Percentiles rank a stretch among this genome's conserved stretches.
Conservation (phyloP, 2,329 filamentous ascomycete genomes). For the Claviceps sp. region DNA sequence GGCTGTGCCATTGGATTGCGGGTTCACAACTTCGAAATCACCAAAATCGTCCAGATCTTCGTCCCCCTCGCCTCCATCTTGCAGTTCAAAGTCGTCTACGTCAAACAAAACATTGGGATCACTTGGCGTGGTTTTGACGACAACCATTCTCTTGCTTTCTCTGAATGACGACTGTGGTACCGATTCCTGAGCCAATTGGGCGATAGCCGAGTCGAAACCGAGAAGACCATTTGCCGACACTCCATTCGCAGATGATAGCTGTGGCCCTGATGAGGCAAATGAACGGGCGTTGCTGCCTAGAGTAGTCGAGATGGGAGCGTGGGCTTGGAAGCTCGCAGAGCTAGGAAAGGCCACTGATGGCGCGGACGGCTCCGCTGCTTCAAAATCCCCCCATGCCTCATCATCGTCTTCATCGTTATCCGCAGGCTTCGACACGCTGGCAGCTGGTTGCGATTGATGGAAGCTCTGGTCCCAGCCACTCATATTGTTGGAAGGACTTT, state of each 20-base stretch:
- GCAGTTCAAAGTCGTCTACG: slow-evolving; percentile 39
- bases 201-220: neutral
- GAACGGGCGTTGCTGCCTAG: neutral
- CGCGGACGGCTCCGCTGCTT: slow-evolving; percentile 31
- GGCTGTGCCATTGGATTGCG: slow-evolving; percentile 1
- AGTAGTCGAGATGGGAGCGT: neutral
- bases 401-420: slow-evolving; percentile 42
- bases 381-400: slow-evolving; percentile 57
- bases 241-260: neutral
- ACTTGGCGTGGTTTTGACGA: slow-evolving; percentile 12
- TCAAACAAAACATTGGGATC: slow-evolving; percentile 53
- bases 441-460: neutral
- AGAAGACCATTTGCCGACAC: neutral
- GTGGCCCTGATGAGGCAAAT: neutral
- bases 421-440: slow-evolving; percentile 1
- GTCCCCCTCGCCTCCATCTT: slow-evolving; percentile 25
- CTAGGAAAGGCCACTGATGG: neutral
- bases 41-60: slow-evolving; percentile 43
- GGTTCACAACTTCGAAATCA: slow-evolving; percentile 40
- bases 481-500: slow-evolving; percentile 10
- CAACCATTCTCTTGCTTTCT: slow-evolving; percentile 10
- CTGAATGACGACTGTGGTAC: slow-evolving; percentile 3
- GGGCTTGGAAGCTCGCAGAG: neutral
- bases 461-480: slow-evolving; percentile 8
- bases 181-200: slow-evolving; percentile 8